A percentile compares a stretch with the other conserved stretches of the same genome.
phyloP scores from a whole-genome alignment of 768 basidiomycete species.

The Gelatoporia subvermispora region DNA sequence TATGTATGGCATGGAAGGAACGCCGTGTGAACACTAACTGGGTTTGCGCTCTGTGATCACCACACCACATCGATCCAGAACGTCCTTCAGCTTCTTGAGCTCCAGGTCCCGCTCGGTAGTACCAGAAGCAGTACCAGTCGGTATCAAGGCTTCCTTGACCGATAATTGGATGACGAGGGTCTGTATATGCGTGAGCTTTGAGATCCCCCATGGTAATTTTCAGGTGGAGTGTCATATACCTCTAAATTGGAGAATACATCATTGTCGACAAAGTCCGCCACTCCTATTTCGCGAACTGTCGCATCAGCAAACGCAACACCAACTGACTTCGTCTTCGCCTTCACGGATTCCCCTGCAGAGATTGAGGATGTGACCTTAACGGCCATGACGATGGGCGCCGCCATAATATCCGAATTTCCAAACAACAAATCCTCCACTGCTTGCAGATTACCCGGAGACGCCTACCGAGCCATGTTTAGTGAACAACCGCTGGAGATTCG shows the following conservation, averaged over 20 bases:
- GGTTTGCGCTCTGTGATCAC: conserved; percentile 88
- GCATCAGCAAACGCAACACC: conserved; percentile 93
- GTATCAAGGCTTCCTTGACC: conserved; percentile 91
- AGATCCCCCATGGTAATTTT: neutral
- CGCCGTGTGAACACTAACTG: conserved; percentile 40
- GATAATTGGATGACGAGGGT: conserved; percentile 93
- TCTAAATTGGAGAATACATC: conserved; percentile 95
- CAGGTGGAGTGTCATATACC: conserved; percentile 35
- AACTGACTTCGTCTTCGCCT: conserved; percentile 65
- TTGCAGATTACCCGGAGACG: conserved; percentile 68
- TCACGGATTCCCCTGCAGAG: conserved; percentile 31
- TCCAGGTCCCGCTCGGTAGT: conserved; percentile 83
- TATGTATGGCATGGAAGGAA: too few relatives aligned
- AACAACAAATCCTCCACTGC: conserved; percentile 61
- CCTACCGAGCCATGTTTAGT: conserved; percentile 34
- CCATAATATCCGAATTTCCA: conserved; percentile 67
- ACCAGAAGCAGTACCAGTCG: conserved; percentile 66
- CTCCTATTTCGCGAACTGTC: conserved; percentile 77
- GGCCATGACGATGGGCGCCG: conserved; percentile 86
- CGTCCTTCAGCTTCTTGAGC: conserved; percentile 76
- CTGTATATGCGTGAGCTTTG: conserved; percentile 35
- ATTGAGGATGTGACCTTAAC: conserved; percentile 65
- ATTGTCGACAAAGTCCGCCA: conserved; percentile 89
- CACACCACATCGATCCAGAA: conserved; percentile 87
- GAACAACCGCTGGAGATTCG: neutral